Evolutionary conservation across 1,139 yeast genomes (phyloP).

Genomic region (Nakaseomyces delphensis): DNA sequence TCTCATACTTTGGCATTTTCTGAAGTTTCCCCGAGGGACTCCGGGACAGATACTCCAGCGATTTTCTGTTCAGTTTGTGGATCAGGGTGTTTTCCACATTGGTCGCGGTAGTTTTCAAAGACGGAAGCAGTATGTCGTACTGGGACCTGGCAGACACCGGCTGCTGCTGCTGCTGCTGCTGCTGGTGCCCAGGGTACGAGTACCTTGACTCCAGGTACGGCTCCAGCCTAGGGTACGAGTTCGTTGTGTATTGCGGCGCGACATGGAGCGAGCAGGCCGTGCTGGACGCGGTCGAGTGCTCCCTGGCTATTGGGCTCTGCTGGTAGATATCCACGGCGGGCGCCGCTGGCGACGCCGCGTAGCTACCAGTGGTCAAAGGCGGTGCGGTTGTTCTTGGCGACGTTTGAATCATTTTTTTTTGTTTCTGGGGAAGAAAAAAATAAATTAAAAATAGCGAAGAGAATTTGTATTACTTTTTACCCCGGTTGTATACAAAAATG

Average conservation of each 20-base stretch:
- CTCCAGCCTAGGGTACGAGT: background rate
- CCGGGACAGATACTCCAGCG: background rate
- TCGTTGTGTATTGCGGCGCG: background rate
- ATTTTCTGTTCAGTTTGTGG: conserved; percentile 1
- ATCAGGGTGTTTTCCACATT: conserved; percentile 2
- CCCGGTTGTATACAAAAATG: no score
- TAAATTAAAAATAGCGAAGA: background rate
- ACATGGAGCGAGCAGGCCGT: background rate
- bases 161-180: no score
- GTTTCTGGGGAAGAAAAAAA: background rate
- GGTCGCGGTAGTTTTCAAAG: background rate
- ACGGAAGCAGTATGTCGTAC: background rate
- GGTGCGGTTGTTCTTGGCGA: background rate
- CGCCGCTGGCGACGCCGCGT: no score
- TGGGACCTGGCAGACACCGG: background rate
- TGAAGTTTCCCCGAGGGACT: background rate
- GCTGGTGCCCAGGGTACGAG: background rate
- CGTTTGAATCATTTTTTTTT: background rate
- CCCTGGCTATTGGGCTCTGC: background rate
- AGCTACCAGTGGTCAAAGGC: background rate
- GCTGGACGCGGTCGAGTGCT: background rate
- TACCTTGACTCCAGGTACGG: background rate
- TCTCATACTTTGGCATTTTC: background rate
- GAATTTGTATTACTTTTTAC: no score
- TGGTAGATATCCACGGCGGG: background rate